Conservation (phyloP, 169 alveolate genomes). For the Plasmodium gonderi region DNA sequence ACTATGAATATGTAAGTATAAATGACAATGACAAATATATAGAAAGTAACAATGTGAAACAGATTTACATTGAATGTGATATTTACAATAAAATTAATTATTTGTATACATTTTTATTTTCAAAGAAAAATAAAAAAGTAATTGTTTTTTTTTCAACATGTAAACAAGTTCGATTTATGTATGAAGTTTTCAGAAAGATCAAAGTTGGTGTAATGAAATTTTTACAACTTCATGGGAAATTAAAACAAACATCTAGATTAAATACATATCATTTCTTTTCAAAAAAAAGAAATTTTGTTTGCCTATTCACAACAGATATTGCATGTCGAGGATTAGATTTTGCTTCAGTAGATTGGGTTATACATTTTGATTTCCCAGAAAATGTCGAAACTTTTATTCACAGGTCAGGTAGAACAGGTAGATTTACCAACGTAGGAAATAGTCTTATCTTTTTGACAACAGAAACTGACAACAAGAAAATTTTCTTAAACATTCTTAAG, state of each 20-base stretch:
- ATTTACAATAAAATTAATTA: constrained; percentile 91
- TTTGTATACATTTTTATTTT: constrained; percentile 91
- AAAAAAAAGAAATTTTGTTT: constrained; percentile 71
- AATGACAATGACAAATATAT: constrained; percentile 64
- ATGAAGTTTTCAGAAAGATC: constrained; percentile 90
- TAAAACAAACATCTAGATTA: constrained; percentile 85
- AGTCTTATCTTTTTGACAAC: constrained; percentile 79
- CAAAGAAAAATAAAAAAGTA: constrained; percentile 90
- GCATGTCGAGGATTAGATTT: constrained; percentile 99
- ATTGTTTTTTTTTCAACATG: constrained; percentile 94
- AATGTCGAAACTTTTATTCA: constrained; percentile 96
- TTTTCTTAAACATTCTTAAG: constrained; percentile 44
- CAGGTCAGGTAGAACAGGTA: constrained; percentile 99
- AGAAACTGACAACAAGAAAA: constrained; percentile 53
- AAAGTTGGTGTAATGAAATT: constrained; percentile 90
- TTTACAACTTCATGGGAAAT: constrained; percentile 93
- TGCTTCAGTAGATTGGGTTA: constrained; percentile 97
- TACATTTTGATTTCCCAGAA: constrained; percentile 99
- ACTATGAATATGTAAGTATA: constrained; percentile 67
- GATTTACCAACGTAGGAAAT: constrained; percentile 92
- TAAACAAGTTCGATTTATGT: constrained; percentile 94
- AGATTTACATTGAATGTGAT: constrained; percentile 54
- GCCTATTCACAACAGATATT: constrained; percentile 95
- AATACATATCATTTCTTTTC: constrained; percentile 71
- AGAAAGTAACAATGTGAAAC: constrained; percentile 67